Evolutionary conservation across 1,284 basidiomycete species (phyloP).

Genomic region (Neolentinus lepideus): DNA sequence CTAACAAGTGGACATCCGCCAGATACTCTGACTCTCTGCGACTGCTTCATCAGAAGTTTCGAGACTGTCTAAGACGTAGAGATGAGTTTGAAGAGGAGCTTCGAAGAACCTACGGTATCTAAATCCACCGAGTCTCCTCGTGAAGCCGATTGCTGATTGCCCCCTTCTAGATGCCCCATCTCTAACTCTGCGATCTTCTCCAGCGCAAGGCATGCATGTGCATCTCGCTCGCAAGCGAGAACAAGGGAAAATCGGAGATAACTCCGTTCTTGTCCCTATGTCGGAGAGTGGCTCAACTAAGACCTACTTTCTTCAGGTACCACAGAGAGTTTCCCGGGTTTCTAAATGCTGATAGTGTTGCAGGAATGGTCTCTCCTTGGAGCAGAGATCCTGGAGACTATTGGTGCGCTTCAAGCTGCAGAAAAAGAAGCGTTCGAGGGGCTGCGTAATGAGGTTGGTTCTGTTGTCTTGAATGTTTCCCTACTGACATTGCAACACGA

Average conservation of each 20-base stretch:
- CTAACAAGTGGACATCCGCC: constrained; percentile 6
- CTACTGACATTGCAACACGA: neutral
- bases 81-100: constrained; percentile 48
- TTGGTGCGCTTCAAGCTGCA: constrained; percentile 41
- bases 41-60: constrained; percentile 44
- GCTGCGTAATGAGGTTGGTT: constrained; percentile 57
- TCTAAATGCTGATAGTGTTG: constrained; percentile 3
- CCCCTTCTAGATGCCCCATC: constrained; percentile 52
- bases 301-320: constrained; percentile 64
- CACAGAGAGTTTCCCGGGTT: constrained; percentile 3
- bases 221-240: constrained; percentile 65
- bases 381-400: constrained; percentile 51
- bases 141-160: neutral
- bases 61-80: constrained; percentile 36
- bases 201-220: constrained; percentile 67
- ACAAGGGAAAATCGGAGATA: constrained; percentile 35
- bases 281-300: constrained; percentile 60
- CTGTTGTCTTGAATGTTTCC: neutral
- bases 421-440: constrained; percentile 70
- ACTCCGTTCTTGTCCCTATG: constrained; percentile 46
- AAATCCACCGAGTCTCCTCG: neutral
- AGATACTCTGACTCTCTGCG: constrained; percentile 66
- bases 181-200: constrained; percentile 60
- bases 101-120: constrained; percentile 47
- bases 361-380: constrained; percentile 79